Conservation (phyloP, 192 early-diverging fungal species). For the Rhizophagus prolifer region DNA sequence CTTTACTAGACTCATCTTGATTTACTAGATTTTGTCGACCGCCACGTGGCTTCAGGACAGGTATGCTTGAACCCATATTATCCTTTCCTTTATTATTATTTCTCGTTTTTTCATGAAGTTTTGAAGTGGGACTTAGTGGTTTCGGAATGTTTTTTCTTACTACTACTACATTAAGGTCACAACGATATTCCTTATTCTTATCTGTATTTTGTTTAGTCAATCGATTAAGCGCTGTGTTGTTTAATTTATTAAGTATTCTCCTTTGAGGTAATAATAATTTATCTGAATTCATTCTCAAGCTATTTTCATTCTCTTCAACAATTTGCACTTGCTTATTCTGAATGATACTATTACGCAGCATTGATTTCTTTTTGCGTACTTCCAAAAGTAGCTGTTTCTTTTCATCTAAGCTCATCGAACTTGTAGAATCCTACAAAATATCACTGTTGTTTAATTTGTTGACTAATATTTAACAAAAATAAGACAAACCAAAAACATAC, state of each 20-base stretch:
- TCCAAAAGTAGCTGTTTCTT: not conserved
- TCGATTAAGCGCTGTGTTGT: not conserved
- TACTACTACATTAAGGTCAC: not conserved
- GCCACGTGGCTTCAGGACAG: not conserved
- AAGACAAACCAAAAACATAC: not conserved
- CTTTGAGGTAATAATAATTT: not conserved
- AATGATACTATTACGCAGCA: not conserved
- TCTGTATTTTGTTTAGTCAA: slow-evolving; percentile 4
- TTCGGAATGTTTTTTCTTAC: slow-evolving; percentile 3
- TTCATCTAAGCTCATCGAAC: slow-evolving; percentile 10
- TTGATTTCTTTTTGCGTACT: slow-evolving; percentile 1
- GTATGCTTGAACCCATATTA: not conserved
- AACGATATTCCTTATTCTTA: slow-evolving; percentile 6
- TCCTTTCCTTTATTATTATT: not conserved
- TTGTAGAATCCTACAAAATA: not conserved
- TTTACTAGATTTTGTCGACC: not conserved
- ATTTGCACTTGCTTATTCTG: not conserved
- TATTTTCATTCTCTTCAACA: not conserved
- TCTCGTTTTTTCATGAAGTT: not conserved
- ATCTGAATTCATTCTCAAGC: not conserved
- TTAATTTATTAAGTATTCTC: not conserved
- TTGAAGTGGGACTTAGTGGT: slow-evolving; percentile 8
- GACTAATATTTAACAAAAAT: not conserved
- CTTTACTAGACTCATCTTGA: not conserved
- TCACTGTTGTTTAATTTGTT: not conserved